A percentile compares a stretch with the other conserved stretches of the same genome.
Evolutionary conservation across 2,329 filamentous ascomycete genomes (phyloP).

Genomic region (Colletotrichum sp.): DNA sequence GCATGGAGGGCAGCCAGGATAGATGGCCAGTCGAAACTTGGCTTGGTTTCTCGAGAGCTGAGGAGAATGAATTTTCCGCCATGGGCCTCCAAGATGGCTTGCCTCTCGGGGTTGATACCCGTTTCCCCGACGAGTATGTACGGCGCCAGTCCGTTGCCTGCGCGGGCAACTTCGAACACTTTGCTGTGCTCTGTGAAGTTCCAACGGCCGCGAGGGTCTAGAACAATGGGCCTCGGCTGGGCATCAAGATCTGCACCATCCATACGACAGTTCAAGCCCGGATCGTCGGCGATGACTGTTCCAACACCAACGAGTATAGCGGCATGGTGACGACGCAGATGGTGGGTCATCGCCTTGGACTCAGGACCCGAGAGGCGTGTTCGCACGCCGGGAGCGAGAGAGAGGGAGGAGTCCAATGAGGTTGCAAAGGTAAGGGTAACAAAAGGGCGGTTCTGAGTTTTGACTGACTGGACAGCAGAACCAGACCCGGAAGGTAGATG

Average conservation of each 20-base stretch:
- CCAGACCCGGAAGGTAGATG: conserved; percentile 25
- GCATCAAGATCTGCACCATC: conserved; percentile 54
- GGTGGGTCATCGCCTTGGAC: conserved; percentile 93
- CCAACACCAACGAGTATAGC: conserved; percentile 86
- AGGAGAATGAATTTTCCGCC: conserved; percentile 60
- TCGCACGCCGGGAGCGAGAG: conserved; percentile 78
- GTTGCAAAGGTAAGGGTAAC: conserved; percentile 90
- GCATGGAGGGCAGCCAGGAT: conserved; percentile 63
- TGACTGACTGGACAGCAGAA: not conserved
- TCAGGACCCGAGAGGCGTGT: conserved; percentile 82
- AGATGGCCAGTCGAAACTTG: conserved; percentile 65
- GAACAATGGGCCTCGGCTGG: conserved; percentile 81
- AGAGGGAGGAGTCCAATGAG: conserved; percentile 83
- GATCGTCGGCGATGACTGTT: conserved; percentile 85
- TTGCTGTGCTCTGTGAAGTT: conserved; percentile 63
- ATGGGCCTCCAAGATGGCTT: conserved; percentile 45
- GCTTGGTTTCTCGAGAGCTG: conserved; percentile 29
- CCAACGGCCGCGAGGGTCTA: conserved; percentile 84
- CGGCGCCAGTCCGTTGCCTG: conserved; percentile 73
- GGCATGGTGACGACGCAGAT: conserved; percentile 80
- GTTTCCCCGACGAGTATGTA: conserved; percentile 67
- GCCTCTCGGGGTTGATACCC: conserved; percentile 44
- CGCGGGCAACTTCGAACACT: conserved; percentile 67
- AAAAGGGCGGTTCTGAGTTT: conserved; percentile 40
- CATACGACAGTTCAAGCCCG: conserved; percentile 82